Evolutionary conservation across 805 yeast species (phyloP).

Genomic region (Clavispora vitiphila): DNA sequence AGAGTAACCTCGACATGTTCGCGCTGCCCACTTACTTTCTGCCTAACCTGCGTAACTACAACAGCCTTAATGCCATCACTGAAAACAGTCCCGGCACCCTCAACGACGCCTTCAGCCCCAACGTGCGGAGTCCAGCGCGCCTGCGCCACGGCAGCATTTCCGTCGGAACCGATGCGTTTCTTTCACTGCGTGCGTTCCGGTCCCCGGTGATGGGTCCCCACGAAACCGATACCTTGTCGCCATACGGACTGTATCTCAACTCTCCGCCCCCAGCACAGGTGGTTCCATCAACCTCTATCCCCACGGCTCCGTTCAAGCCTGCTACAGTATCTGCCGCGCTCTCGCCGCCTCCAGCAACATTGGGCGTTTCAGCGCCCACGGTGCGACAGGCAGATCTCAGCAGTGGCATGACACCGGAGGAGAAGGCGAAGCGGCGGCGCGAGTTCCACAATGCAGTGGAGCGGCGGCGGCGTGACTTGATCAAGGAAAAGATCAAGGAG

Average conservation of each 20-base stretch:
- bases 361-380: conserved; percentile 29
- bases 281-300: conserved; percentile 22
- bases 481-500: conserved; percentile 83
- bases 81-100: conserved; percentile 19
- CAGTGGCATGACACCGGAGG: conserved; percentile 52
- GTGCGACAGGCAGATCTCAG: conserved; percentile 17
- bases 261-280: conserved; percentile 30
- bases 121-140: conserved; percentile 1
- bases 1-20: conserved; percentile 17
- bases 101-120: conserved; percentile 26
- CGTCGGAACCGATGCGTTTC: conserved; percentile 26
- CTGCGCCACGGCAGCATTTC: conserved; percentile 30
- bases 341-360: conserved; percentile 17
- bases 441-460: conserved; percentile 95
- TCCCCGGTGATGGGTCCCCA: conserved; percentile 26
- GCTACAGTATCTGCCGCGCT: conserved; percentile 14
- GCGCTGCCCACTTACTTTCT: conserved; percentile 38
- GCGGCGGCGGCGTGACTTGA: conserved; percentile 83
- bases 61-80: conserved; percentile 29
- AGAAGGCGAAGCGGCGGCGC: conserved; percentile 68
- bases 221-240: conserved; percentile 29
- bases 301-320: conserved; percentile 11
- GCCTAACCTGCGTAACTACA: conserved; percentile 29
- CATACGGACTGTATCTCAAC: conserved; percentile 28
- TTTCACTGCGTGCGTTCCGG: conserved; percentile 32